Evolutionary conservation across 1,139 yeast genomes (phyloP).

Genomic region (Barnettozyma hawaiiensis): DNA sequence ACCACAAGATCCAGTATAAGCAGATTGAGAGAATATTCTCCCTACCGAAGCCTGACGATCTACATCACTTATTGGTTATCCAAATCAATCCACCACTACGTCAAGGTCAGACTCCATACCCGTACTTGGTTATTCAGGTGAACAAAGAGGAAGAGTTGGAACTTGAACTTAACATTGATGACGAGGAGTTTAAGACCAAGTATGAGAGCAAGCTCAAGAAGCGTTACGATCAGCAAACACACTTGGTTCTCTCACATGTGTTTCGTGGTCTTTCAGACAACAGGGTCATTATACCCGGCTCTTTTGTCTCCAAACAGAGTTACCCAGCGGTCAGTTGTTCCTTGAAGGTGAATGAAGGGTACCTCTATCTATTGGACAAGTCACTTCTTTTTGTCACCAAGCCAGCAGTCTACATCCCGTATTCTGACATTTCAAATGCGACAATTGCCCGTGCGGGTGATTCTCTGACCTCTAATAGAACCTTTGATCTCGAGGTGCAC

Average conservation of each 20-base stretch:
- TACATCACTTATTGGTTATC: slow-evolving; percentile 78
- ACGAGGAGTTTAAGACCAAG: slow-evolving; percentile 70
- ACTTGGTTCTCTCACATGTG: slow-evolving; percentile 82
- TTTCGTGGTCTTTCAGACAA: slow-evolving; percentile 87
- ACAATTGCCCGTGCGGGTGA: slow-evolving; percentile 88
- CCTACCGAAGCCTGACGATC: slow-evolving; percentile 90
- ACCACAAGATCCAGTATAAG: slow-evolving; percentile 87
- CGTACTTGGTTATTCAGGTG: slow-evolving; percentile 86
- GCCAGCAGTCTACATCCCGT: slow-evolving; percentile 90
- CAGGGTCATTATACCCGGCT: slow-evolving; percentile 82
- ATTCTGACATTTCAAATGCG: slow-evolving; percentile 67
- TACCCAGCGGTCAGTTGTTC: slow-evolving; percentile 91
- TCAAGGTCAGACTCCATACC: slow-evolving; percentile 95
- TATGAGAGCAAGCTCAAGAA: slow-evolving; percentile 74
- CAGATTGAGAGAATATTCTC: slow-evolving; percentile 89
- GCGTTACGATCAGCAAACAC: slow-evolving; percentile 78
- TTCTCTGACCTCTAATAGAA: slow-evolving; percentile 73
- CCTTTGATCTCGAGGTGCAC: slow-evolving; percentile 84
- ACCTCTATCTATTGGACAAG: slow-evolving; percentile 83
- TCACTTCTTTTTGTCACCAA: slow-evolving; percentile 88
- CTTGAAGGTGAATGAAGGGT: slow-evolving; percentile 92
- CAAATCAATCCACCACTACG: slow-evolving; percentile 93
- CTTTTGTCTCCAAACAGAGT: slow-evolving; percentile 62
- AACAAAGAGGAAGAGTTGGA: slow-evolving; percentile 87
- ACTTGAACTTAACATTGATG: slow-evolving; percentile 80